These are phyloP conservation scores for Colletotrichum destructivum DNA, from an alignment of 2,329 filamentous ascomycete genomes.

Conservation along the genomic window DNA sequence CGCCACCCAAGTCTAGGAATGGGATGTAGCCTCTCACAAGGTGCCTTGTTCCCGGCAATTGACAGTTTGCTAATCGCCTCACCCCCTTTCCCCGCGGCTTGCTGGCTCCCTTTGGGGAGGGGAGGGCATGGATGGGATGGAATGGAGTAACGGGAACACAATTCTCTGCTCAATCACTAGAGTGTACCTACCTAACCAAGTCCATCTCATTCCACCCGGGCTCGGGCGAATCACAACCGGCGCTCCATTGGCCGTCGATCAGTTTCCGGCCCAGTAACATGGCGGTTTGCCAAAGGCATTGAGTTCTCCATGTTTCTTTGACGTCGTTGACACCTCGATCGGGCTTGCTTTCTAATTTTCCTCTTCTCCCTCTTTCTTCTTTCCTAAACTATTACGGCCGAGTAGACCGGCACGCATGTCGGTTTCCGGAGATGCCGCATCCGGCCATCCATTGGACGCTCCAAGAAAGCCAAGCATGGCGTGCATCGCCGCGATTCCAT, in stretches of 20 bases:
- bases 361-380: not conserved
- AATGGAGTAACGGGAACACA: no score
- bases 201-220: no score
- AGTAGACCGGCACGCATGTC: conserved; percentile 5
- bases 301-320: not conserved
- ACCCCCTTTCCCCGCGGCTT: no score
- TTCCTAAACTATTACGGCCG: not conserved
- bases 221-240: not conserved
- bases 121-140: no score
- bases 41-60: no score
- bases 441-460: conserved; percentile 17
- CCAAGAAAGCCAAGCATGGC: not conserved
- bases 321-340: not conserved
- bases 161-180: no score
- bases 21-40: no score
- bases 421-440: conserved; percentile 14
- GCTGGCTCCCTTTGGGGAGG: no score
- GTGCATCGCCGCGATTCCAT: conserved; percentile 8
- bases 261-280: not conserved
- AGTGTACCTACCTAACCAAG: no score
- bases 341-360: no score
- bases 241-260: not conserved
- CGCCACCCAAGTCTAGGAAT: no score
- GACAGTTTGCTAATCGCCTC: no score
- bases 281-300: not conserved